A percentile compares a stretch with the other conserved stretches of the same genome.
Evolutionary conservation across 306 rosid species (phyloP).

Genomic region (Hippophae rhamnoides): DNA sequence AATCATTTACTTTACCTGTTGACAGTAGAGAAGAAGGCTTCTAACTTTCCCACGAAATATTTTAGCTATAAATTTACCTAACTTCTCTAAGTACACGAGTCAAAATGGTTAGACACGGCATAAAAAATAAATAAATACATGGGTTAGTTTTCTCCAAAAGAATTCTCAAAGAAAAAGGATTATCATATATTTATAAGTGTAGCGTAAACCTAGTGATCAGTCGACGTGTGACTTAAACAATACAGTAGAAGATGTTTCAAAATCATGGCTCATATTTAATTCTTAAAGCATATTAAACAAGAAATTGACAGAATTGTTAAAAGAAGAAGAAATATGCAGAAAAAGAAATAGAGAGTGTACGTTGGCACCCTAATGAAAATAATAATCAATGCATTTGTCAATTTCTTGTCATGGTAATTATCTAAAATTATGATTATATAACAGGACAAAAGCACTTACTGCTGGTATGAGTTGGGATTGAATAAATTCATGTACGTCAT

Average conservation of each 20-base stretch:
- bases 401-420: background rate
- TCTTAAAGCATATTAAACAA: too few relatives aligned
- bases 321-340: background rate
- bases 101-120: slow-evolving; percentile 88
- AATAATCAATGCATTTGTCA: background rate
- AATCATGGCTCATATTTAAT: background rate
- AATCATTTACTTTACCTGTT: slow-evolving; percentile 52
- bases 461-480: slow-evolving; percentile 96
- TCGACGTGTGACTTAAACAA: too few relatives aligned
- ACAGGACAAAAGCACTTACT: slow-evolving; percentile 34
- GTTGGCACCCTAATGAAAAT: background rate
- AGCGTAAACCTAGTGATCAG: too few relatives aligned
- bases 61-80: slow-evolving; percentile 87
- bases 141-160: too few relatives aligned
- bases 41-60: slow-evolving; percentile 94
- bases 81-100: slow-evolving; percentile 89
- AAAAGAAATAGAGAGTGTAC: background rate
- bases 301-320: too few relatives aligned
- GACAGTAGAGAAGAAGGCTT: slow-evolving; percentile 71
- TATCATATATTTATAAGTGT: too few relatives aligned
- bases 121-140: slow-evolving; percentile 3
- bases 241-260: slow-evolving; percentile 13
- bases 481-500: slow-evolving; percentile 98
- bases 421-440: background rate
- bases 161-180: too few relatives aligned